Conservation (phyloP, 805 yeast species). For the Wickerhamomyces strasburgensis region DNA sequence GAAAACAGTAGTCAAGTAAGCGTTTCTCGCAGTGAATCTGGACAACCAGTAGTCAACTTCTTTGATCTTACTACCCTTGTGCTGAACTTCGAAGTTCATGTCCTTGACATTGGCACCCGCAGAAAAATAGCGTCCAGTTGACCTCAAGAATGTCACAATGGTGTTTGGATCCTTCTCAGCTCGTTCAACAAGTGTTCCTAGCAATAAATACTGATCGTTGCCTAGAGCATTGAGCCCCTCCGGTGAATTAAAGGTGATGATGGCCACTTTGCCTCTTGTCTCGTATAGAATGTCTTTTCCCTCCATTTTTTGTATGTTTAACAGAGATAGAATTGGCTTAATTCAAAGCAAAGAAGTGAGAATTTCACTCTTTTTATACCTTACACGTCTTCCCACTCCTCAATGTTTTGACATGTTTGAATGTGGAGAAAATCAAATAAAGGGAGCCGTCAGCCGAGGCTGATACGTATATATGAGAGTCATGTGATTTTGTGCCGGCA, state of each 20-base stretch:
- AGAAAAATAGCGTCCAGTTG: constrained; percentile 72
- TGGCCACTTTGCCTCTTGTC: constrained; percentile 40
- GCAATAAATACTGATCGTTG: constrained; percentile 54
- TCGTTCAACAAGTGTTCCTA: constrained; percentile 53
- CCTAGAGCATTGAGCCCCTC: constrained; percentile 60
- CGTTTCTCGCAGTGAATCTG: constrained; percentile 65
- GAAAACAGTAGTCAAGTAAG: constrained; percentile 61
- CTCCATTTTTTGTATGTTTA: constrained; percentile 21
- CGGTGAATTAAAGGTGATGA: constrained; percentile 66
- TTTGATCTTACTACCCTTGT: constrained; percentile 15
- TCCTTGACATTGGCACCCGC: constrained; percentile 75
- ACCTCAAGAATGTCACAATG: constrained; percentile 57
- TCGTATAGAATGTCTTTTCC: constrained; percentile 27
- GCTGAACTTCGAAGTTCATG: constrained; percentile 11
- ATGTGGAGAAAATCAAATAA: too few relatives aligned
- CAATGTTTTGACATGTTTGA: too few relatives aligned
- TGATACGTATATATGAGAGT: too few relatives aligned
- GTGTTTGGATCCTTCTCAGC: constrained; percentile 64
- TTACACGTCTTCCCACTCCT: too few relatives aligned
- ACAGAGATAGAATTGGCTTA: too few relatives aligned
- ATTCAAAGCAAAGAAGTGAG: too few relatives aligned
- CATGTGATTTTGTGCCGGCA: too few relatives aligned
- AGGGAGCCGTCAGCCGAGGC: too few relatives aligned
- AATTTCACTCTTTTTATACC: too few relatives aligned
- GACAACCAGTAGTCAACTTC: constrained; percentile 44